These are phyloP conservation scores for Lasiosphaeris hirsuta DNA, from an alignment of 495 filamentous ascomycete genomes.

Conservation along the genomic window DNA sequence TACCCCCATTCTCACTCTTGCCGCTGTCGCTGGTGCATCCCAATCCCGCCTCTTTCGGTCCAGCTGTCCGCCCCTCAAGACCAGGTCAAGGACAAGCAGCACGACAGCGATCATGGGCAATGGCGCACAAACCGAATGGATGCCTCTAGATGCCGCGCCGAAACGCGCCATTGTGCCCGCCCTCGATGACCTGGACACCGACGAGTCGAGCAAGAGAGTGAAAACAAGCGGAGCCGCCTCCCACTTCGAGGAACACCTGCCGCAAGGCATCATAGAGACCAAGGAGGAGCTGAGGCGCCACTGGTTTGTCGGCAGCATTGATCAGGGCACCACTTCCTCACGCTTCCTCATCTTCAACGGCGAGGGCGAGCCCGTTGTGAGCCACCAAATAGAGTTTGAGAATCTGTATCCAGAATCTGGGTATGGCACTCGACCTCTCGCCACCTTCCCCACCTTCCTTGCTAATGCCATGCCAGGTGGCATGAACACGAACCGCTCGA, in stretches of 20 bases:
- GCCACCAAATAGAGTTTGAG: conserved; percentile 88
- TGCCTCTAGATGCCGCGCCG: neutral
- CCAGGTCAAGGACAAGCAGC: neutral
- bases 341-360: conserved; percentile 90
- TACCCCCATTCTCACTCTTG: neutral
- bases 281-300: conserved; percentile 26
- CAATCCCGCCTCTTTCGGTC: conserved; percentile 1
- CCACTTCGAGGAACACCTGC: conserved; percentile 26
- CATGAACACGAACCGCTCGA: conserved; percentile 90
- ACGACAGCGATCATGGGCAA: conserved; percentile 2
- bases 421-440: conserved; percentile 50
- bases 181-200: neutral
- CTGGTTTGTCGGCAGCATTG: conserved; percentile 63
- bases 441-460: neutral
- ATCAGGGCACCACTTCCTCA: conserved; percentile 91
- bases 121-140: conserved; percentile 5
- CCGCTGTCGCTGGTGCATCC: neutral
- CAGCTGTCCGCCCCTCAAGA: conserved; percentile 4
- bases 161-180: neutral
- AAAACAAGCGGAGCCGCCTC: conserved; percentile 5
- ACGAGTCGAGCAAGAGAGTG: neutral
- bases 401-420: conserved; percentile 87
- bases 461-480: conserved; percentile 57
- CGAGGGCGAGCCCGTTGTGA: conserved; percentile 72
- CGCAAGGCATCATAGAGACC: conserved; percentile 28